Evolutionary conservation across 1,139 yeast genomes (phyloP), one percentile per base, ranked within the genome.

Genomic region (Sugiyamaella novakii): DNA sequence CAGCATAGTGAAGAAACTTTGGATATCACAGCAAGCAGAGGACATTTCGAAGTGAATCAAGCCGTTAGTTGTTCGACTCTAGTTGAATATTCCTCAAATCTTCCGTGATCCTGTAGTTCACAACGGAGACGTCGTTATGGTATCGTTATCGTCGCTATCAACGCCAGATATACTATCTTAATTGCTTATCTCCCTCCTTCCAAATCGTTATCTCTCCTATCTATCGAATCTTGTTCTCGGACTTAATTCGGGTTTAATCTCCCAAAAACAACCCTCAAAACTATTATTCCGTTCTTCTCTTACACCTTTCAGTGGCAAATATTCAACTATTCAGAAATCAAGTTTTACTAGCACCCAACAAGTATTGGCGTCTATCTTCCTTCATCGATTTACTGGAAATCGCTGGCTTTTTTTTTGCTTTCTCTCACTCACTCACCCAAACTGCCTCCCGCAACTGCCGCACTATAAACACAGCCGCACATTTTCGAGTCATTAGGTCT

Each of bases 1-100:
- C n/a, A 31, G 39, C 47, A 21, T 24, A 21, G 18, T 21, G 22
- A 19, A 19, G n/a, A 47, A 14, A 15, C 10, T 18, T 19, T 15
- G 24, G 18, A 37, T 14, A 8, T 47, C 51, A 21, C 35, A 41
- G 15, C 37, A 31, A 30, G 40, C 40, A 12, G 43, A 34, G 18
- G 22, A 28, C 46, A 40, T 40, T 15, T 25, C 12, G 30, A 14
- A 5, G 30, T n/a, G n/a, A n/a, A n/a, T n/a, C n/a, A n/a, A n/a
- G n/a, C n/a, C n/a, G n/a, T n/a, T n/a, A n/a, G n/a, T n/a, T n/a
- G n/a, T n/a, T n/a, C n/a, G n/a, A n/a, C n/a, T n/a, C n/a, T n/a
- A n/a, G n/a, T n/a, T n/a, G n/a, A n/a, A n/a, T n/a, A n/a, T n/a
- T n/a, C n/a, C n/a, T n/a, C n/a, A n/a, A n/a, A n/a, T n/a, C n/a